Base-by-base conservation (phyloP, 345 rosid genomes). In the Diplotaxis tenuifolia region DNA sequence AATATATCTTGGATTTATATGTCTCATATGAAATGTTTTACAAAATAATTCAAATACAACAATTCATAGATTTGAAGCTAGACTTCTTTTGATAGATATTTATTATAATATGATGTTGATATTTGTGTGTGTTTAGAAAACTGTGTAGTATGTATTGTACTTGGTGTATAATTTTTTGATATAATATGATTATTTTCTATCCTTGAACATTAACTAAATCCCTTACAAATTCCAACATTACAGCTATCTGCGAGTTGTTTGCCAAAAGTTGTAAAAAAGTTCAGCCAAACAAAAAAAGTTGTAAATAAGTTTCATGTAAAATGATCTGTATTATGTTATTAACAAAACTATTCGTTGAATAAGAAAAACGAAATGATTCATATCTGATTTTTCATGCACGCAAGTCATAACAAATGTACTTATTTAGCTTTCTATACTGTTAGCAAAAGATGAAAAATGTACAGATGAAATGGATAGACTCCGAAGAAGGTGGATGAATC, bases 401-500 rank as follows among this genome's bases (percentile, higher is more conserved):
- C 16, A 68, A 68, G 62, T 56, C 45, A 22, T n/a, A 50, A 50
- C 47, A 11, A 66, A 10, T n/a, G 27, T 9, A 10, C 1, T 36
- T 36, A 5, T 16, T 11, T 65, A 6, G 15, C 21, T 29, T 50
- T 66, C 14, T 47, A 16, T 6, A 58, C 8, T 61, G 49, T 19
- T 34, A 19, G 2, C 23, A 20, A n/a, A n/a, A 32, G 7, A 40
- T 42, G 32, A 16, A 65, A 42, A 14, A 42, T 42, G 20, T 27
- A 45, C 6, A 62, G 54, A 22, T 72, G 45, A 50, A 62, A 54
- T 75, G 64, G 64, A 53, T 53, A 7, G 69, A 65, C 19, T 18
- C 67, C 34, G 36, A 71, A 57, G 68, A 77, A 72, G 69, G 22
- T 36, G 59, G 65, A 72, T 72, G 77, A 72, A 77, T 77, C 58